phyloP scores from a whole-genome alignment of 805 yeast species.

The Vanderwaltozyma verrucispora region DNA sequence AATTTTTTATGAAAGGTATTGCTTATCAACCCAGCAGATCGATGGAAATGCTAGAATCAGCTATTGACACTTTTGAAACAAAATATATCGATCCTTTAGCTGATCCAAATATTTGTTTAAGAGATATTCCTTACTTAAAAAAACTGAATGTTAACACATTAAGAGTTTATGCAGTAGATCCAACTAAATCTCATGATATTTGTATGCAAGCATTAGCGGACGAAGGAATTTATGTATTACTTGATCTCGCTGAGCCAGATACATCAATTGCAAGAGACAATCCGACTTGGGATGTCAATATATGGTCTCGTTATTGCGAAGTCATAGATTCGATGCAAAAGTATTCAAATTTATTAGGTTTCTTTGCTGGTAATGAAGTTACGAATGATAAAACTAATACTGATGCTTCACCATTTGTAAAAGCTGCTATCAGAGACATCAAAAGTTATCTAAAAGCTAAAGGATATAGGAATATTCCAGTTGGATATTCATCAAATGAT shows the following conservation, averaged over 20 bases:
- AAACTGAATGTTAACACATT: slow-evolving; percentile 65
- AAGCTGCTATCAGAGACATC: slow-evolving; percentile 90
- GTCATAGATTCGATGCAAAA: slow-evolving; percentile 73
- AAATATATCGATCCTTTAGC: slow-evolving; percentile 66
- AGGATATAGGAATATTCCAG: slow-evolving; percentile 68
- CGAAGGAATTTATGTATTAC: slow-evolving; percentile 85
- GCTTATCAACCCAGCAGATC: slow-evolving; percentile 65
- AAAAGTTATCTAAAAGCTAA: slow-evolving; percentile 59
- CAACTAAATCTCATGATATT: slow-evolving; percentile 55
- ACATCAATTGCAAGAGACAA: slow-evolving; percentile 62
- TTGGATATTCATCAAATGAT: slow-evolving; percentile 90
- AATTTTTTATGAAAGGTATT: slow-evolving; percentile 79
- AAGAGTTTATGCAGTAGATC: slow-evolving; percentile 80
- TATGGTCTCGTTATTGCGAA: slow-evolving; percentile 65
- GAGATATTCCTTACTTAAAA: slow-evolving; percentile 73
- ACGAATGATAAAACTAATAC: slow-evolving; percentile 76
- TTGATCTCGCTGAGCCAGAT: slow-evolving; percentile 84
- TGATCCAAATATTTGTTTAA: slow-evolving; percentile 53
- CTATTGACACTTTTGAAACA: slow-evolving; percentile 11
- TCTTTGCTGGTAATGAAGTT: slow-evolving; percentile 97
- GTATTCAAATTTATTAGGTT: slow-evolving; percentile 79
- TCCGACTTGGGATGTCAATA: slow-evolving; percentile 68
- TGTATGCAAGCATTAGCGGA: slow-evolving; percentile 69
- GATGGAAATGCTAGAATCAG: slow-evolving; percentile 29
- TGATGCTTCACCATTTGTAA: slow-evolving; percentile 85